A percentile compares a stretch with the other conserved stretches of the same genome.
Evolutionary conservation across 140 eudicot genomes (phyloP).

Genomic region (Ambrosia hybrid): DNA sequence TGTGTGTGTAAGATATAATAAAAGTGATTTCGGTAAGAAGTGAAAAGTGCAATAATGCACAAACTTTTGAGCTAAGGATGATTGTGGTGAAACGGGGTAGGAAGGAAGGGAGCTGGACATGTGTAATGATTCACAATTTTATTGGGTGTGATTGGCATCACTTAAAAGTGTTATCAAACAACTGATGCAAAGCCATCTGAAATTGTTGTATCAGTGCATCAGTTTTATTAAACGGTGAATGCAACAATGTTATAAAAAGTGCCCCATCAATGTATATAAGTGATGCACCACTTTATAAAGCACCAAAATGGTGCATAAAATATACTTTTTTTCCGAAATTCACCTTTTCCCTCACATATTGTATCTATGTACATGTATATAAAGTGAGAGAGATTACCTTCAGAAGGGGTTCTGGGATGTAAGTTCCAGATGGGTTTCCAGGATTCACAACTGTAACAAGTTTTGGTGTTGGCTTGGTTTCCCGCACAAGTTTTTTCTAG

Average conservation of each 20-base stretch:
- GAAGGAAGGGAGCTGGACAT: too few relatives aligned
- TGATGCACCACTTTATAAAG: not conserved
- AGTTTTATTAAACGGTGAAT: not conserved
- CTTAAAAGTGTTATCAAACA: not conserved
- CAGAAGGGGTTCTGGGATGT: conserved; percentile 89
- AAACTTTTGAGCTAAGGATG: too few relatives aligned
- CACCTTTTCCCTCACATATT: not conserved
- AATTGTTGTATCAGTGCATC: not conserved
- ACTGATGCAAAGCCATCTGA: not conserved
- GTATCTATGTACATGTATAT: not conserved
- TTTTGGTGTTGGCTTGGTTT: conserved; percentile 93
- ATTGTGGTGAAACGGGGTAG: too few relatives aligned
- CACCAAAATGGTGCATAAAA: not conserved
- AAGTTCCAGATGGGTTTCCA: conserved; percentile 98
- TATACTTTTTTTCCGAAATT: not conserved
- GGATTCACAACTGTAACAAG: conserved; percentile 97
- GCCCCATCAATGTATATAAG: not conserved
- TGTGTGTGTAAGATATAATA: not conserved
- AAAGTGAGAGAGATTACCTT: conserved; percentile 51
- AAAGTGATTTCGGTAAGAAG: not conserved
- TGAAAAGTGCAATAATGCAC: too few relatives aligned
- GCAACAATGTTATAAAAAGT: not conserved
- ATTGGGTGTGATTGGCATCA: too few relatives aligned
- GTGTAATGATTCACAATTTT: too few relatives aligned
- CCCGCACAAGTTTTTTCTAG: conserved; percentile 69